Evolutionary conservation across 352 stramenopile species (phyloP).

Genomic region (Pythium aristosporum): DNA sequence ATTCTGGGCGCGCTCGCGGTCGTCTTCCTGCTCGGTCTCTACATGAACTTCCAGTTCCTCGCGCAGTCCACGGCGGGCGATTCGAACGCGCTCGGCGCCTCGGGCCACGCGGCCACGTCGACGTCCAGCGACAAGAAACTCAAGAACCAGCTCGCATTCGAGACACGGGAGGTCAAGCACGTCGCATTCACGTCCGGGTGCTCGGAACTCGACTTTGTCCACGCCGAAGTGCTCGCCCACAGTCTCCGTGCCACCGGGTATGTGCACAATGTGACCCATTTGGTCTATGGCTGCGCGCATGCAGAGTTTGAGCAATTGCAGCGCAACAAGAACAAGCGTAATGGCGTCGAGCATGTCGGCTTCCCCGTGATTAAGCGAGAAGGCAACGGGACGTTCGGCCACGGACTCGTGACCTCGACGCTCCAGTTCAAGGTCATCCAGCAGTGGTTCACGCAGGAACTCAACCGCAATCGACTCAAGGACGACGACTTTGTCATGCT

Average conservation of each 20-base stretch:
- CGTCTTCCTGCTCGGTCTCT: constrained; percentile 56
- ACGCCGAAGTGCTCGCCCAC: constrained; percentile 68
- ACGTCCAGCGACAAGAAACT: constrained; percentile 14
- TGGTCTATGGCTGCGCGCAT: constrained; percentile 71
- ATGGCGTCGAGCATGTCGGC: constrained; percentile 45
- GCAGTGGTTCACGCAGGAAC: constrained; percentile 51
- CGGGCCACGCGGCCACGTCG: neutral
- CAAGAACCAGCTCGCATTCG: constrained; percentile 31
- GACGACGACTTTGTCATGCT: constrained; percentile 75
- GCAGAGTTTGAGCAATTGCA: constrained; percentile 36
- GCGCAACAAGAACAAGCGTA: constrained; percentile 47
- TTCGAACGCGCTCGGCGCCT: constrained; percentile 27
- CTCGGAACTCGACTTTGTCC: constrained; percentile 57
- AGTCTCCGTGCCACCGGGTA: constrained; percentile 59
- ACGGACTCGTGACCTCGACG: constrained; percentile 61
- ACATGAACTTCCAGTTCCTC: constrained; percentile 72
- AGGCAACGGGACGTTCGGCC: constrained; percentile 39
- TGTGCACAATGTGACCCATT: constrained; percentile 56
- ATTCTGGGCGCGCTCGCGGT: constrained; percentile 34
- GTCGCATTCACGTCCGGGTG: constrained; percentile 80
- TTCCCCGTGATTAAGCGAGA: constrained; percentile 35
- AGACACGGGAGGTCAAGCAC: constrained; percentile 60
- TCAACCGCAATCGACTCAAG: constrained; percentile 31
- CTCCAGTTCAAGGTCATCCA: constrained; percentile 53
- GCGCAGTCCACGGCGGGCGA: constrained; percentile 23